A percentile compares a stretch with the other conserved stretches of the same genome.
Conservation (phyloP, 768 basidiomycete genomes). For the Mycena vitilis region DNA sequence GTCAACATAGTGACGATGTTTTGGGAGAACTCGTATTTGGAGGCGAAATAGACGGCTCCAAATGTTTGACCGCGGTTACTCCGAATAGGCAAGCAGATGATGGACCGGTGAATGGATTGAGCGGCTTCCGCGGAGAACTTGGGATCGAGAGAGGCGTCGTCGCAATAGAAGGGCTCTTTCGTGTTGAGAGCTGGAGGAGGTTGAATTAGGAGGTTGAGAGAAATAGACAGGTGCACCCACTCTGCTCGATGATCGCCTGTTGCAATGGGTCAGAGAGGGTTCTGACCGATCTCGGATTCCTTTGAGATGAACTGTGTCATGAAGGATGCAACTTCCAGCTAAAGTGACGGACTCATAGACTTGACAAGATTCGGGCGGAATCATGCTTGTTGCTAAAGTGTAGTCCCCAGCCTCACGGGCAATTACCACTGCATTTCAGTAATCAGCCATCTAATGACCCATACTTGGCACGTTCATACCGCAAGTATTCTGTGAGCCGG, state of each 20-base stretch:
- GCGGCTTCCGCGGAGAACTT: constrained; percentile 77
- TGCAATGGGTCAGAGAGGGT: constrained; percentile 71
- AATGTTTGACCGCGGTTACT: constrained; percentile 83
- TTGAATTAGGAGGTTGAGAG: neutral
- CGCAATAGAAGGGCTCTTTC: constrained; percentile 69
- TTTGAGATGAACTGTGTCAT: constrained; percentile 39
- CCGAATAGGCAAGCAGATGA: constrained; percentile 78
- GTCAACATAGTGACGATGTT: constrained; percentile 72
- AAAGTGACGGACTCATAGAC: constrained; percentile 70
- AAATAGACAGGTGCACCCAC: constrained; percentile 49
- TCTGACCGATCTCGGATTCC: constrained; percentile 71
- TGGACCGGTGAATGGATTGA: constrained; percentile 68
- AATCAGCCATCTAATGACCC: neutral
- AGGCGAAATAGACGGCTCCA: constrained; percentile 75
- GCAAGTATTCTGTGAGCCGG: constrained; percentile 74
- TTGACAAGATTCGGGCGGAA: constrained; percentile 67
- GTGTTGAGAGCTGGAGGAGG: constrained; percentile 66
- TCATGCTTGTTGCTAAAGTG: constrained; percentile 75
- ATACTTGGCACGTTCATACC: constrained; percentile 45
- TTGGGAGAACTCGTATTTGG: constrained; percentile 72
- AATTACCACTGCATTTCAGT: constrained; percentile 61
- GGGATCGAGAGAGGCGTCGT: constrained; percentile 72
- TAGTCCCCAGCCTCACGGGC: constrained; percentile 79
- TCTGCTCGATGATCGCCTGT: constrained; percentile 74
- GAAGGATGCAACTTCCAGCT: neutral